A percentile compares a stretch with the other conserved stretches of the same genome.
These are phyloP conservation scores for Pythium oligandrum DNA, from an alignment of 352 stramenopile genomes.

Conservation along the genomic window DNA sequence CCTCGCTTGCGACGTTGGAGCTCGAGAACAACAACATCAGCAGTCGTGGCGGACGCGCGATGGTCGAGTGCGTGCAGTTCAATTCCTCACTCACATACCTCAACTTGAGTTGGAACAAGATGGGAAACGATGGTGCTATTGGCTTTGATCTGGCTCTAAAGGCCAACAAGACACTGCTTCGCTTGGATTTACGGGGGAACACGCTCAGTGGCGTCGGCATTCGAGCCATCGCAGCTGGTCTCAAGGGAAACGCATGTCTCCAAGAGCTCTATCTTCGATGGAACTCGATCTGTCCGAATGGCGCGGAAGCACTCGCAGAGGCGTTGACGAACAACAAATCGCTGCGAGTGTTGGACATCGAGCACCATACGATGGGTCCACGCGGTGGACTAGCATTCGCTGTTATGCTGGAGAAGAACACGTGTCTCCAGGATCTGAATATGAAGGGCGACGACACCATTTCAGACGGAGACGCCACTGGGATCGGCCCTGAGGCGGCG, in stretches of 20 bases:
- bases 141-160: constrained; percentile 38
- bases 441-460: constrained; percentile 61
- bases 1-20: constrained; percentile 50
- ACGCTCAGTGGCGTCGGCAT: constrained; percentile 42
- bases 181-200: constrained; percentile 74
- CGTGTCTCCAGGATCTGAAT: constrained; percentile 45
- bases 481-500: constrained; percentile 47
- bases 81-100: constrained; percentile 56
- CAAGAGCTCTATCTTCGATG: constrained; percentile 68
- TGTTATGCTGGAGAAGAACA: constrained; percentile 54
- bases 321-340: constrained; percentile 55
- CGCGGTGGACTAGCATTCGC: constrained; percentile 54
- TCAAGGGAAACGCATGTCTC: constrained; percentile 50
- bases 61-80: constrained; percentile 54
- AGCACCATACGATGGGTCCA: constrained; percentile 65
- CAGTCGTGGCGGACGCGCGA: constrained; percentile 36
- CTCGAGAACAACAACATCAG: constrained; percentile 67
- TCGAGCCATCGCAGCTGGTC: constrained; percentile 41
- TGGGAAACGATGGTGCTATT: constrained; percentile 53
- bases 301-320: constrained; percentile 48
- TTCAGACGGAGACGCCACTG: constrained; percentile 31
- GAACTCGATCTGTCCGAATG: constrained; percentile 54
- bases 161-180: constrained; percentile 37
- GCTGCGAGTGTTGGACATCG: constrained; percentile 59
- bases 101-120: constrained; percentile 76